A percentile compares a stretch with the other conserved stretches of the same genome.
These are phyloP conservation scores for Hortaea werneckii DNA, from an alignment of 2,329 filamentous ascomycete genomes.

Conservation along the genomic window DNA sequence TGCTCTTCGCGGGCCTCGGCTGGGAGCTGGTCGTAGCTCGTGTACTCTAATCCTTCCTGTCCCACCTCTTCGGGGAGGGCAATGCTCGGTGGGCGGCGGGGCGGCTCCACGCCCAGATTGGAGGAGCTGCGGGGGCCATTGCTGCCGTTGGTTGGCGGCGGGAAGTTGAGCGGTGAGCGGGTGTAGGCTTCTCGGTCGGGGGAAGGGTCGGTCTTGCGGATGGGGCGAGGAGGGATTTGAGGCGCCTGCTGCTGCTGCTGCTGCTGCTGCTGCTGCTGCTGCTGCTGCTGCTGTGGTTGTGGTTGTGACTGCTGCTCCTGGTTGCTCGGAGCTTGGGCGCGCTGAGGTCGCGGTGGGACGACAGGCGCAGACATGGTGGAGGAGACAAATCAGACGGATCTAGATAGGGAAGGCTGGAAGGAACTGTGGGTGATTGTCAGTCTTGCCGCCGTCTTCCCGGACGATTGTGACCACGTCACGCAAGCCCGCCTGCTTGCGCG, in stretches of 20 bases:
- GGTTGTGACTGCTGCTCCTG: neutral
- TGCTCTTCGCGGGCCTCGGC: conserved; percentile 23
- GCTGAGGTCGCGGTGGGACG: conserved; percentile 54
- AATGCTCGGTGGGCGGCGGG: conserved; percentile 62
- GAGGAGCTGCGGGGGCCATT: conserved; percentile 17
- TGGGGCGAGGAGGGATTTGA: conserved; percentile 69
- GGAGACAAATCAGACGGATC: no score
- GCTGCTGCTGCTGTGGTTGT: neutral
- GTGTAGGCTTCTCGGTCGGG: conserved; percentile 70
- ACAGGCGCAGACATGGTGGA: conserved; percentile 42
- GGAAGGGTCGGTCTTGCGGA: conserved; percentile 65
- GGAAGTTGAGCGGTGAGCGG: conserved; percentile 74
- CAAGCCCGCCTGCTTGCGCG: no score
- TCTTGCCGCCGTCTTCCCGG: no score
- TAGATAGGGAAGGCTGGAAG: no score
- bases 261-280: conserved; percentile 27
- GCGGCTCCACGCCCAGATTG: conserved; percentile 28
- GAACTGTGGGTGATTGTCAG: no score
- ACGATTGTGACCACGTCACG: no score
- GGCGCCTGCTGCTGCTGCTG: conserved; percentile 55
- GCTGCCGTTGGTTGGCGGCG: conserved; percentile 34
- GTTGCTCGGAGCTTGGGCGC: conserved; percentile 37
- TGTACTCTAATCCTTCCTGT: conserved; percentile 85
- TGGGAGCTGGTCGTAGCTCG: conserved; percentile 42
- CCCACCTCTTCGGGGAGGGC: conserved; percentile 64